phyloP scores from a whole-genome alignment of 352 stramenopile genomes.

The Globisporangium recalcitrans region DNA sequence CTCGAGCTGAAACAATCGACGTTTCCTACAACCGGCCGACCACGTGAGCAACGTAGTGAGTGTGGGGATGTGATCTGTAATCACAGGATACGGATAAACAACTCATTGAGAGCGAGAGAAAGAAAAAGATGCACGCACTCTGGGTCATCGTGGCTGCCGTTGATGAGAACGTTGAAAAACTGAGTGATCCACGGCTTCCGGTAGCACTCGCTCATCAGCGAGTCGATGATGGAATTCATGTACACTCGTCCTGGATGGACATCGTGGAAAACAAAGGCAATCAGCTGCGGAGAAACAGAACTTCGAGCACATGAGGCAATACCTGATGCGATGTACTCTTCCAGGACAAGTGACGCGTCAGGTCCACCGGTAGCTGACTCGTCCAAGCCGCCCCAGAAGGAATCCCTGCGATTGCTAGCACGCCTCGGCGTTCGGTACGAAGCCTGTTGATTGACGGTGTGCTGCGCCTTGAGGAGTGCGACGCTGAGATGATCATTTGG shows the following conservation, averaged over 20 bases:
- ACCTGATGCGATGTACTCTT: constrained; percentile 72
- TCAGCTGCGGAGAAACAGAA: background rate
- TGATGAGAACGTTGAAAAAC: constrained; percentile 61
- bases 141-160: constrained; percentile 47
- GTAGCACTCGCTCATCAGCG: constrained; percentile 76
- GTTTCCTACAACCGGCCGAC: constrained; percentile 31
- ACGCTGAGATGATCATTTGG: constrained; percentile 44
- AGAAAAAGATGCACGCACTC: constrained; percentile 49
- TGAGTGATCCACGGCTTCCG: constrained; percentile 68
- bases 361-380: constrained; percentile 19
- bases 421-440: constrained; percentile 41
- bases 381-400: constrained; percentile 32
- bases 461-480: constrained; percentile 34
- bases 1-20: constrained; percentile 63
- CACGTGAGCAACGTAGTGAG: too few relatives aligned
- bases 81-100: background rate
- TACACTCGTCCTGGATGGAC: constrained; percentile 49
- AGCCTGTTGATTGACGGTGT: constrained; percentile 31
- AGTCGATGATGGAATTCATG: constrained; percentile 68
- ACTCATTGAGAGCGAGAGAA: background rate
- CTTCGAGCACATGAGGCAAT: background rate
- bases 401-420: constrained; percentile 39
- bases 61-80: background rate
- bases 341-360: constrained; percentile 45
- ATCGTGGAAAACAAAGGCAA: background rate